Evolutionary conservation across 495 filamentous ascomycete species (phyloP).

Genomic region (Penicillium desertorum): DNA sequence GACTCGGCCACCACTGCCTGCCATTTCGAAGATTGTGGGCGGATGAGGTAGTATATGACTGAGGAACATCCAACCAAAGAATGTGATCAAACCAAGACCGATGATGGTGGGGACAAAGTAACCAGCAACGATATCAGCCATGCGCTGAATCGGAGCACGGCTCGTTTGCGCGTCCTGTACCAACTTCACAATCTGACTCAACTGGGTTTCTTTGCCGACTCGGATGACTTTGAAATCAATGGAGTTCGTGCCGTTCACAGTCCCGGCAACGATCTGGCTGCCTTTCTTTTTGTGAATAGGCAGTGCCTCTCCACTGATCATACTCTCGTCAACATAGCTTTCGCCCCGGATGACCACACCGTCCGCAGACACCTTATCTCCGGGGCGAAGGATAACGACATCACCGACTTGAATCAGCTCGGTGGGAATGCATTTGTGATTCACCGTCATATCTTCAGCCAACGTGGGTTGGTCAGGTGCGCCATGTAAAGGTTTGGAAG

Average conservation of each 20-base stretch:
- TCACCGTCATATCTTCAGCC: slow-evolving; percentile 56
- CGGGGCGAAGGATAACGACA: slow-evolving; percentile 86
- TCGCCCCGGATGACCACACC: slow-evolving; percentile 83
- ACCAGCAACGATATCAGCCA: slow-evolving; percentile 88
- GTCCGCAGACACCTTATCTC: slow-evolving; percentile 96
- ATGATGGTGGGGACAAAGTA: slow-evolving; percentile 94
- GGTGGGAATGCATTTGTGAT: slow-evolving; percentile 83
- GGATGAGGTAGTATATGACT: slow-evolving; percentile 81
- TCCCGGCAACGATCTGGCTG: slow-evolving; percentile 83
- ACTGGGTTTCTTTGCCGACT: slow-evolving; percentile 90
- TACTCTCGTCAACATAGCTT: slow-evolving; percentile 94
- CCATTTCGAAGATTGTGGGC: slow-evolving; percentile 83
- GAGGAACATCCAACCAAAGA: slow-evolving; percentile 91
- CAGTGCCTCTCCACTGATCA: slow-evolving; percentile 97
- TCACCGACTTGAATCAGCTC: slow-evolving; percentile 95
- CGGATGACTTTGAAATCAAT: slow-evolving; percentile 92
- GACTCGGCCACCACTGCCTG: slow-evolving; percentile 77
- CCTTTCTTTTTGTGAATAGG: slow-evolving; percentile 86
- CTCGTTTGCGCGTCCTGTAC: slow-evolving; percentile 96
- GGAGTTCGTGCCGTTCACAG: slow-evolving; percentile 89
- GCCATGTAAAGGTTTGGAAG: slow-evolving; percentile 15
- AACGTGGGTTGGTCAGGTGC: slow-evolving; percentile 45
- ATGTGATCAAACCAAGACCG: slow-evolving; percentile 78
- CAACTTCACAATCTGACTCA: slow-evolving; percentile 95
- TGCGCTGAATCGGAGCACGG: slow-evolving; percentile 88